Percentiles rank a stretch among this genome's conserved stretches.
Evolutionary conservation across 1,284 basidiomycete genomes (phyloP).

Genomic region (Ceratobasidium theobromae): DNA sequence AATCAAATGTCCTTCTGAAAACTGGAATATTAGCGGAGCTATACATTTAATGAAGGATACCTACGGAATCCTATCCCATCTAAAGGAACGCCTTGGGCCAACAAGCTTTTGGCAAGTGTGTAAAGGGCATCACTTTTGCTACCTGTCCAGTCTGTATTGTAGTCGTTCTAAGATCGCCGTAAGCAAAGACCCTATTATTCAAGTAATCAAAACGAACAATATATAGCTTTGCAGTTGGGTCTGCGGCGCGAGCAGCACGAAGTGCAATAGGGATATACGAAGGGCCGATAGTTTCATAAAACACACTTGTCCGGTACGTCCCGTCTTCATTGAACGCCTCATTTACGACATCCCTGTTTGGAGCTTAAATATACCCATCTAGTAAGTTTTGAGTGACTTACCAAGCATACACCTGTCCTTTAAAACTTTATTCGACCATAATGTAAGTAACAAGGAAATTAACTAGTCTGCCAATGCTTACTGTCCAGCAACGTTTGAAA

Average conservation of each 20-base stretch:
- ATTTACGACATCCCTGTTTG: slow-evolving; percentile 37
- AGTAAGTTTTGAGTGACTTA: too few species aligned
- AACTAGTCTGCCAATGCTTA: neutral
- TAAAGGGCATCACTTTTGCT: slow-evolving; percentile 51
- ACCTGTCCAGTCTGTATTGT: slow-evolving; percentile 46
- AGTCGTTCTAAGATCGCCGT: slow-evolving; percentile 51
- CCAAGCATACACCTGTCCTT: slow-evolving; percentile 49
- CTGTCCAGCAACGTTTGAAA: slow-evolving; percentile 36
- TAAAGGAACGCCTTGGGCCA: slow-evolving; percentile 49
- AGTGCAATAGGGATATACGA: slow-evolving; percentile 51
- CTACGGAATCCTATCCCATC: slow-evolving; percentile 52
- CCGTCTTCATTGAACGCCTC: slow-evolving; percentile 39
- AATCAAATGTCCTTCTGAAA: slow-evolving; percentile 48
- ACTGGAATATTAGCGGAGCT: neutral
- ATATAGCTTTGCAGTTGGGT: slow-evolving; percentile 41
- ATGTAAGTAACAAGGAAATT: neutral
- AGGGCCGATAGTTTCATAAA: slow-evolving; percentile 51
- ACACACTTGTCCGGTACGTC: slow-evolving; percentile 53
- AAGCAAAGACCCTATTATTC: neutral
- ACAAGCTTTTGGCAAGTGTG: slow-evolving; percentile 50
- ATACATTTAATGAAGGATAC: neutral
- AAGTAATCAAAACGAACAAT: neutral
- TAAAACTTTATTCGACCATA: slow-evolving; percentile 41
- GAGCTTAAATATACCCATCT: too few species aligned
- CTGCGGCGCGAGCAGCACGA: slow-evolving; percentile 49